A percentile compares a stretch with the other conserved stretches of the same genome.
Conservation (phyloP, 305 asterid species). For the Euphrasia arctica region DNA sequence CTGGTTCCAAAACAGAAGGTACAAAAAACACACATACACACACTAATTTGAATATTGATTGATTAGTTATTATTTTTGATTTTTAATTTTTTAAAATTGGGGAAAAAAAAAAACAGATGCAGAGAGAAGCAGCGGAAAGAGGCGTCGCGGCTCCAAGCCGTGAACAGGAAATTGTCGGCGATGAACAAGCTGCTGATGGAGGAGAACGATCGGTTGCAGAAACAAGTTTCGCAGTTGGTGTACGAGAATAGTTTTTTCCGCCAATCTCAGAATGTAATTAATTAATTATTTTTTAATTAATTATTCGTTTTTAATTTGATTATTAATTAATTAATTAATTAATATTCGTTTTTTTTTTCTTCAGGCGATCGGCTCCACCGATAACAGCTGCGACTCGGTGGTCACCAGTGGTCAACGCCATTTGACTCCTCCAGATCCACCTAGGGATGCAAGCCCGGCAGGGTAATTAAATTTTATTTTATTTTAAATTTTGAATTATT, state of each 20-base stretch:
- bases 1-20: conserved; percentile 99
- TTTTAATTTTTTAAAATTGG: neutral
- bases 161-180: conserved; percentile 83
- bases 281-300: neutral
- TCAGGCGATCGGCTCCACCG: conserved; percentile 75
- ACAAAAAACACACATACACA: neutral
- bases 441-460: conserved; percentile 98
- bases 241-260: conserved; percentile 86
- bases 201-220: conserved; percentile 96
- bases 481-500: neutral
- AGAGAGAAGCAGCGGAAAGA: conserved; percentile 95
- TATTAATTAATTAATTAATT: neutral
- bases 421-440: conserved; percentile 89
- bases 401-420: conserved; percentile 95
- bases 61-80: neutral
- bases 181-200: conserved; percentile 98
- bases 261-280: conserved; percentile 66
- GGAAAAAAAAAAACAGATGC: conserved; percentile 45
- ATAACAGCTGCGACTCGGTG: conserved; percentile 94
- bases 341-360: conserved; percentile 2
- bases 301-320: neutral
- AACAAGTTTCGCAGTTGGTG: conserved; percentile 93
- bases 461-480: conserved; percentile 47
- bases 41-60: neutral
- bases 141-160: conserved; percentile 88